Base-by-base conservation (phyloP, 2,329 filamentous ascomycete genomes). In the Xylaria sp. region DNA sequence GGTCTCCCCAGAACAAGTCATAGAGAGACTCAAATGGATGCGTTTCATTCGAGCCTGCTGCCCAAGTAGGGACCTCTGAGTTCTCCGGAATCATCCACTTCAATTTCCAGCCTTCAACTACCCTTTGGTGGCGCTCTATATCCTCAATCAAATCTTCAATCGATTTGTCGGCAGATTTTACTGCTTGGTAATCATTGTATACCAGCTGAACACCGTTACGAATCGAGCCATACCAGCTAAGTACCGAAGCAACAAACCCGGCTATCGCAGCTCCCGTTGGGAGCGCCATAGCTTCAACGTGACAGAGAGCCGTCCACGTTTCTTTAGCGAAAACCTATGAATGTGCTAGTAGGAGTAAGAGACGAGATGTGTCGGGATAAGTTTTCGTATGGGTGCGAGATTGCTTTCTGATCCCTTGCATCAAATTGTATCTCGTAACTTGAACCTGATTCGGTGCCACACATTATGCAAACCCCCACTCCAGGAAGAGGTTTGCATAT, bases 181-280 rank as follows among this genome's bases (percentile, higher is more conserved):
- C n/a, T 54, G 51, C 28, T 32, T 54, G 32, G 15, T 54, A 54
- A 15, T 54, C 51, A 34, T 54, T 25, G 15, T 54, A 54, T 20
- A 54, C 51, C 5, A 54, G 51, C 51, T 54, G 51, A 1, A 54
- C 51, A 13, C 51, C 25, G 25, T 54, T 54, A 54, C 51, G 51
- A 9, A 54, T 54, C 28, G 23, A 23, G 6, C 51, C 51, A 54
- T 54, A 54, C 51, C 51, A 54, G 51, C 51, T 32, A 34, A 54
- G 51, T 18, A 54, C 51, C 6, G 51, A 54, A 28, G 51, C 51
- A 34, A 54, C 51, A 54, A 54, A 54, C 51, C 51, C 51, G 51
- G 51, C 51, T 34, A 54, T 54, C 51, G 25, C 51, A 12, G 51
- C 51, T 54, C 51, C 51, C 28, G 51, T 54, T 54, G 51, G 51